A percentile compares a stretch with the other conserved stretches of the same genome.
Evolutionary conservation across 768 basidiomycete species (phyloP).

Genomic region (Strobilomyces confusus): DNA sequence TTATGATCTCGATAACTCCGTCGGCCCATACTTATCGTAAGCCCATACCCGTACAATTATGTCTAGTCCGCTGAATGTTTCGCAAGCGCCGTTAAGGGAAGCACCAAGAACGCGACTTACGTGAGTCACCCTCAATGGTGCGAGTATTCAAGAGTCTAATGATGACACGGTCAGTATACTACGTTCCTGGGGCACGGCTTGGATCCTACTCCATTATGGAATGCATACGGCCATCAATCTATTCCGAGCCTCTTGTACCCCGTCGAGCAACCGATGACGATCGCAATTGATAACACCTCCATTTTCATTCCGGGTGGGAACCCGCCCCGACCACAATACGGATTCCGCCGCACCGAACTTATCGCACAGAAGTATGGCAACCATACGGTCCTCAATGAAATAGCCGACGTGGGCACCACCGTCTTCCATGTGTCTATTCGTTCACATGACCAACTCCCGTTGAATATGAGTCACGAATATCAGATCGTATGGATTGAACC

Average conservation of each 20-base stretch:
- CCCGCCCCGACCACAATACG: conserved; percentile 34
- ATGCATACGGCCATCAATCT: neutral
- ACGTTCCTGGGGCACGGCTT: conserved; percentile 36
- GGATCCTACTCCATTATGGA: conserved; percentile 51
- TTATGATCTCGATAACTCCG: conserved; percentile 43
- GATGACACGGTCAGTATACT: conserved; percentile 35
- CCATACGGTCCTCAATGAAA: conserved; percentile 34
- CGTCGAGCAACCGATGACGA: conserved; percentile 47
- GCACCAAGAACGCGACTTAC: conserved; percentile 41
- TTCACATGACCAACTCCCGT: conserved; percentile 35
- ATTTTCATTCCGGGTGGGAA: conserved; percentile 51
- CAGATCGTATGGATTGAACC: conserved; percentile 64
- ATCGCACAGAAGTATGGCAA: conserved; percentile 45
- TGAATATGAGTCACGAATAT: conserved; percentile 58
- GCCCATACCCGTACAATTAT: conserved; percentile 14
- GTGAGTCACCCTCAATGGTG: conserved; percentile 24
- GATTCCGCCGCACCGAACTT: conserved; percentile 58
- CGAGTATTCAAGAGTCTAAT: neutral
- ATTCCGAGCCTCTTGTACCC: conserved; percentile 19
- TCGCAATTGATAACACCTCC: conserved; percentile 55
- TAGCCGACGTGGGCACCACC: conserved; percentile 42
- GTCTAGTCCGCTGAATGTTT: neutral
- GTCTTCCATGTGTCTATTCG: conserved; percentile 51
- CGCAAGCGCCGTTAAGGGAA: conserved; percentile 52
- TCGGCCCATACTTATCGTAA: conserved; percentile 54